Evolutionary conservation across 2,329 filamentous ascomycete species (phyloP).

Genomic region (Claviceps purpurea): DNA sequence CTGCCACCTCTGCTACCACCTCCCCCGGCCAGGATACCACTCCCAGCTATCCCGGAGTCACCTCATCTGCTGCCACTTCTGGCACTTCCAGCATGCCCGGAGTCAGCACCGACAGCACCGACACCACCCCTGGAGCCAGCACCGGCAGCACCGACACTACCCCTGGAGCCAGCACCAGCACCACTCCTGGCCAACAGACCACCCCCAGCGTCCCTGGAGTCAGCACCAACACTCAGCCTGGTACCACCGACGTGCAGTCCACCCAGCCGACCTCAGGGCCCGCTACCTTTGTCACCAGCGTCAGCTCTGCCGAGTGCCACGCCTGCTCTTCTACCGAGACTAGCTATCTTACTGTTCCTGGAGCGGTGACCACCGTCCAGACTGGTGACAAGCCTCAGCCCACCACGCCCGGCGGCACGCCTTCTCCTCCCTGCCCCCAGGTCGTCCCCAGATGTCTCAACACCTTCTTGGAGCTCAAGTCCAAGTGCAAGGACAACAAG

Average conservation of each 20-base stretch:
- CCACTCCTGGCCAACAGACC: neutral
- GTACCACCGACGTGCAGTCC: neutral
- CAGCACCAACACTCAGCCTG: neutral
- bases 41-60: neutral
- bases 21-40: constrained; percentile 1
- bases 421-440: constrained; percentile 39
- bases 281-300: no score
- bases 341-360: no score
- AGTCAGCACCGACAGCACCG: neutral
- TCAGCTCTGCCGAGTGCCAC: no score
- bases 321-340: no score
- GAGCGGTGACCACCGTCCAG: constrained; percentile 4
- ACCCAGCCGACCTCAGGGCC: no score
- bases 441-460: constrained; percentile 82
- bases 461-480: constrained; percentile 65
- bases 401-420: constrained; percentile 7
- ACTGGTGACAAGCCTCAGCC: constrained; percentile 6
- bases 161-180: neutral
- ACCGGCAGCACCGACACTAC: constrained; percentile 1
- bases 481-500: constrained; percentile 68
- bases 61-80: neutral
- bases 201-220: constrained; percentile 3
- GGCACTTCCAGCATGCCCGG: neutral
- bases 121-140: neutral
- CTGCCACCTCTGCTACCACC: neutral